phyloP scores from a whole-genome alignment of 2,329 filamentous ascomycete species.

The Pseudogymnoascus verrucosus region DNA sequence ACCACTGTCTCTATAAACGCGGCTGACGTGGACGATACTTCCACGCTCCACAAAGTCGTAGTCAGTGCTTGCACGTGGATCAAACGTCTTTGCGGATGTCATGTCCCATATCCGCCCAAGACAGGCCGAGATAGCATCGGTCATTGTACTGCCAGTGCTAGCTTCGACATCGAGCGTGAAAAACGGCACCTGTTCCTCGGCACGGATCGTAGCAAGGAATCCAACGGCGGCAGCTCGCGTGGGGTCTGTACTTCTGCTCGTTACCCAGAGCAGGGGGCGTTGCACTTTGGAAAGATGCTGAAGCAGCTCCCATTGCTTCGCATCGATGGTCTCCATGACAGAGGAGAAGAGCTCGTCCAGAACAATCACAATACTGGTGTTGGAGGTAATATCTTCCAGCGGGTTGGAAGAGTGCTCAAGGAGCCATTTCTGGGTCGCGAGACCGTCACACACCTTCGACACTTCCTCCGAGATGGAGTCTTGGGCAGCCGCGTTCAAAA shows the following conservation, averaged over 20 bases:
- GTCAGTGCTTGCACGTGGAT: conserved; percentile 15
- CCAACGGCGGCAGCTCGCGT: background rate
- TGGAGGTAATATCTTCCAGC: background rate
- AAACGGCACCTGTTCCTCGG: conserved; percentile 11
- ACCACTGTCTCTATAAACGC: conserved; percentile 22
- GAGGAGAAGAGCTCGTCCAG: conserved; percentile 8
- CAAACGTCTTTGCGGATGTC: background rate
- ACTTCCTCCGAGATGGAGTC: background rate
- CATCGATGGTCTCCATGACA: background rate
- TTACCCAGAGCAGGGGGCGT: conserved; percentile 10
- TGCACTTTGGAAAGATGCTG: background rate
- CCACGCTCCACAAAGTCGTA: conserved; percentile 26
- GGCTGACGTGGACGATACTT: conserved; percentile 21
- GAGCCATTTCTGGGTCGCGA: background rate
- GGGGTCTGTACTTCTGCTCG: conserved; percentile 7
- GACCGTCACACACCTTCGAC: background rate
- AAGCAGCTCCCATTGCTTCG: conserved; percentile 9
- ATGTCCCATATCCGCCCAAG: background rate
- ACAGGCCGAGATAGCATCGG: background rate
- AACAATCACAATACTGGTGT: conserved; percentile 4
- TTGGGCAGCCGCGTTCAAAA: background rate
- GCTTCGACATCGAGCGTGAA: conserved; percentile 14
- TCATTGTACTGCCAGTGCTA: background rate
- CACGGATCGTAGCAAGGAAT: conserved; percentile 12
- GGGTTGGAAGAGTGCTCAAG: background rate